Percentiles rank a stretch among this genome's conserved stretches.
phyloP scores from a whole-genome alignment of 345 rosid genomes.

The Salix suchowensis region DNA sequence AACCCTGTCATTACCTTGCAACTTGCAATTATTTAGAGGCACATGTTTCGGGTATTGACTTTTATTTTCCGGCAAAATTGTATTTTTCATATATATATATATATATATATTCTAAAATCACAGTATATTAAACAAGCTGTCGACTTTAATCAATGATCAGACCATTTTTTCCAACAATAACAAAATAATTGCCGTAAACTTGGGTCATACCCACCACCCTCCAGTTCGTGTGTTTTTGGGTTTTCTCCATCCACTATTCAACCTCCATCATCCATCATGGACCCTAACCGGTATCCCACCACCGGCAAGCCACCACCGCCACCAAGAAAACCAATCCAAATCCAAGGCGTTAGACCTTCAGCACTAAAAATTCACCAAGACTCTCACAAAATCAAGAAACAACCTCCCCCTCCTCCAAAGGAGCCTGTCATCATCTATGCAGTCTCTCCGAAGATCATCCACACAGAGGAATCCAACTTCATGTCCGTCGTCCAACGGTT shows the following conservation, averaged over 20 bases:
- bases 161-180: not conserved
- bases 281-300: conserved; percentile 28
- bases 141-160: not conserved
- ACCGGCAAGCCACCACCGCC: conserved; percentile 20
- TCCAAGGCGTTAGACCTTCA: conserved; percentile 74
- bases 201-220: too few species aligned
- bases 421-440: conserved; percentile 59
- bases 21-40: not conserved
- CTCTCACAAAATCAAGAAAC: conserved; percentile 65
- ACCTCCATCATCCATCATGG: conserved; percentile 28
- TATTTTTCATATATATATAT: not conserved
- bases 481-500: conserved; percentile 84
- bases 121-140: not conserved
- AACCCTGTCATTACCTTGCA: too few species aligned
- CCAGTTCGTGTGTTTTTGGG: not conserved
- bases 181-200: not conserved
- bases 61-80: not conserved
- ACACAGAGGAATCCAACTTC: conserved; percentile 59
- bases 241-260: not conserved
- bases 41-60: not conserved
- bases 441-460: conserved; percentile 72
- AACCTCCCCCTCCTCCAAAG: conserved; percentile 43
- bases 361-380: conserved; percentile 56
- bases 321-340: conserved; percentile 39
- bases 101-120: not conserved